phyloP scores from a whole-genome alignment of 2,329 filamentous ascomycete species.

The Neonectria magnoliae region DNA sequence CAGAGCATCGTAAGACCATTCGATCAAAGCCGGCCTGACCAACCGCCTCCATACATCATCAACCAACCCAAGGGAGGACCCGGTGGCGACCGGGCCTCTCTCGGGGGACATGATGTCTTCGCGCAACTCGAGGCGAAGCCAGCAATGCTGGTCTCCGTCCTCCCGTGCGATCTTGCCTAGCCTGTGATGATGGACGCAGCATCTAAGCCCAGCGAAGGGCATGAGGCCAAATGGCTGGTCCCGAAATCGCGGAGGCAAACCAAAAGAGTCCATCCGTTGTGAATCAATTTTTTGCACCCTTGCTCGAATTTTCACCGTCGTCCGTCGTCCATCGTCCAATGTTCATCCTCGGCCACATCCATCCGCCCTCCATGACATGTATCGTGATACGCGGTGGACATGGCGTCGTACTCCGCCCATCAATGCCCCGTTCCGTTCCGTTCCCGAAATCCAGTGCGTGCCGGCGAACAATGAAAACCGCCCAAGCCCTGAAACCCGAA shows the following conservation, averaged over 20 bases:
- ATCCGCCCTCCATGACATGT: slow-evolving; percentile 11
- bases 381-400: slow-evolving; percentile 16
- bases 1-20: slow-evolving; percentile 37
- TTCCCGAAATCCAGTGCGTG: slow-evolving; percentile 35
- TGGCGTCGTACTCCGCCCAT: slow-evolving; percentile 27
- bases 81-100: slow-evolving; percentile 19
- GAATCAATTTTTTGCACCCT: slow-evolving; percentile 32
- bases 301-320: slow-evolving; percentile 24
- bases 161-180: slow-evolving; percentile 6
- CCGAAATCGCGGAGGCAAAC: slow-evolving; percentile 29
- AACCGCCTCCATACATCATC: slow-evolving; percentile 24
- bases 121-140: slow-evolving; percentile 16
- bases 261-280: slow-evolving; percentile 23
- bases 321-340: slow-evolving; percentile 25
- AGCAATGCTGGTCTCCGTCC: not conserved
- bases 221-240: slow-evolving; percentile 32
- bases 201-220: slow-evolving; percentile 37
- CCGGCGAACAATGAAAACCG: slow-evolving; percentile 31
- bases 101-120: slow-evolving; percentile 28
- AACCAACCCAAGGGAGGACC: slow-evolving; percentile 21
- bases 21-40: slow-evolving; percentile 33
- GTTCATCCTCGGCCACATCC: slow-evolving; percentile 8
- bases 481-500: slow-evolving; percentile 32
- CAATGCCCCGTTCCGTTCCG: slow-evolving; percentile 30
- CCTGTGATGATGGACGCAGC: slow-evolving; percentile 24